phyloP scores from a whole-genome alignment of 2,329 filamentous ascomycete genomes.

The Paracorniculantispora psalliotae region DNA sequence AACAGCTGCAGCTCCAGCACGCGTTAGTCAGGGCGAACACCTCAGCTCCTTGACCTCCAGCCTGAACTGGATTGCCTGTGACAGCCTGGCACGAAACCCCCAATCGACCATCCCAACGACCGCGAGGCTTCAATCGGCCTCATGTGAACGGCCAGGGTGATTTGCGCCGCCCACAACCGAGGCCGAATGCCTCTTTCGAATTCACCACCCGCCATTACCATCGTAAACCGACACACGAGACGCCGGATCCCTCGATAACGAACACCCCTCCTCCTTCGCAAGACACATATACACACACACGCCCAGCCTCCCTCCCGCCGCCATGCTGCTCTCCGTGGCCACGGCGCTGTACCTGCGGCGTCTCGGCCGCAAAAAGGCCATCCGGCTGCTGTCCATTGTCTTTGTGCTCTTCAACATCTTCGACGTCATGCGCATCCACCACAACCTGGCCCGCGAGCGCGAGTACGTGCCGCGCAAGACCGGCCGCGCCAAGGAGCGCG shows the following conservation, averaged over 20 bases:
- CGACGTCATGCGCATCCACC: constrained; percentile 35
- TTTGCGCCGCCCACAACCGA: neutral
- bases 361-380: constrained; percentile 30
- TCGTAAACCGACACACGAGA: neutral
- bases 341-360: constrained; percentile 33
- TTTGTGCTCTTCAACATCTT: constrained; percentile 33
- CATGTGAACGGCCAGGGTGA: neutral
- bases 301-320: neutral
- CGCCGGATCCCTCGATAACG: neutral
- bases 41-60: neutral
- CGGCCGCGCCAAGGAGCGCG: constrained; percentile 31
- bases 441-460: constrained; percentile 25
- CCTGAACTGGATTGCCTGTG: neutral
- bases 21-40: neutral
- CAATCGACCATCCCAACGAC: neutral
- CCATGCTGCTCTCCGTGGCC: constrained; percentile 25
- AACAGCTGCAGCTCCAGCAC: neutral
- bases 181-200: neutral
- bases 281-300: neutral
- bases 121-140: constrained; percentile 1
- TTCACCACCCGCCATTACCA: too few relatives aligned
- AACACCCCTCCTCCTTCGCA: neutral
- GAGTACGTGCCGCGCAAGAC: constrained; percentile 20
- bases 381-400: constrained; percentile 30
- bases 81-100: neutral